Evolutionary conservation across 495 filamentous ascomycete genomes (phyloP), one percentile per base, ranked within the genome.

Genomic region (Lasiosphaeris hirsuta): DNA sequence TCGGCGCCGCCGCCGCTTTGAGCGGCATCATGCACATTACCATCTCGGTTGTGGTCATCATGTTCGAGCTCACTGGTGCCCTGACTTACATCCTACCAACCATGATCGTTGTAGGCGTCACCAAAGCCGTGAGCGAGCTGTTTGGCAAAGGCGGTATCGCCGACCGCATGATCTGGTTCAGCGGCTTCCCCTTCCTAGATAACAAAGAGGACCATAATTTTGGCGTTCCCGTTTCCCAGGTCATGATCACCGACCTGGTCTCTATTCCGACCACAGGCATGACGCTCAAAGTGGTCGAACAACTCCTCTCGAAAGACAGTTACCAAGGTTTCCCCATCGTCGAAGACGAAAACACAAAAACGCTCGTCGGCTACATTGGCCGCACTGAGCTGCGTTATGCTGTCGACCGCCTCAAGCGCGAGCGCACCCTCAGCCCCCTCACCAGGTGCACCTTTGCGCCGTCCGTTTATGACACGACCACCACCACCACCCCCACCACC

Each of bases 111-210:
- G 94, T 97, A 17, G 94, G 94, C 23, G 87, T 97, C 42, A 97
- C 95, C 54, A 98, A 98, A 78, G 90, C 91, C 9, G 88, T 98
- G 58, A 84, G 90, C 47, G 90, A 96, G 55, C 81, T 92, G 14
- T 96, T 96, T 66, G 90, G 92, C 19, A 96, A 95, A 65, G 94
- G 95, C 4, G 94, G 94, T 34, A 97, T 98, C 54, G 94, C 94
- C 10, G 94, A 98, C 71, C 87, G 94, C 58, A 96, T 96, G 90
- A 98, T 98, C 59, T 97, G 92, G 92, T 96, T 97, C 78, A 98
- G 90, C 66, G 94, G 94, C 14, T 97, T 97, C 66, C 94, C 94
- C 0, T 97, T 96, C 77, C 81, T 98, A 4, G 94, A 98, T 73
- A 96, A 90, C 72, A 98, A 98, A 69, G 95, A 97, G 73, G 95